Evolutionary conservation across 495 filamentous ascomycete species (phyloP).

Genomic region (Coniosporium apollinis): DNA sequence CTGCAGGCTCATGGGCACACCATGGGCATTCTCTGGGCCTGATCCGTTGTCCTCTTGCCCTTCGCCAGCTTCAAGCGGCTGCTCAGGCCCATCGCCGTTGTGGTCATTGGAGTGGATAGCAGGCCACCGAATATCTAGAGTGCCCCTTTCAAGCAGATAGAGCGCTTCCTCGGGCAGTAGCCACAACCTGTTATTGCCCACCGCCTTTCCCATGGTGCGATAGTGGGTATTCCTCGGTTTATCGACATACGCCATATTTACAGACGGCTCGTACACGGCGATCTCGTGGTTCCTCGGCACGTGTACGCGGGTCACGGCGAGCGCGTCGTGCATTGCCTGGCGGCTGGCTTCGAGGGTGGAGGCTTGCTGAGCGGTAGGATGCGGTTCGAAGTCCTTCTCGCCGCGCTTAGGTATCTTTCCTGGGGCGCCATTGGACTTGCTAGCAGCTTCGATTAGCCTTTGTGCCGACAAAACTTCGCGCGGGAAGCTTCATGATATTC

Average conservation of each 20-base stretch:
- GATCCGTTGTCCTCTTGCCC: conserved; percentile 8
- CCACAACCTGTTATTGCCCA: conserved; percentile 43
- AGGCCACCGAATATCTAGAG: conserved; percentile 73
- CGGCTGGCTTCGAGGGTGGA: conserved; percentile 60
- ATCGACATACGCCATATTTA: conserved; percentile 26
- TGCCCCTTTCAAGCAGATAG: conserved; percentile 75
- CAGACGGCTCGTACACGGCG: conserved; percentile 38
- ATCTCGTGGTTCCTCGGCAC: conserved; percentile 33
- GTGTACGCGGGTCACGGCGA: conserved; percentile 55
- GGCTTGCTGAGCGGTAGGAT: conserved; percentile 69
- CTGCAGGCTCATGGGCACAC: conserved; percentile 73
- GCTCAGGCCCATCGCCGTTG: conserved; percentile 17
- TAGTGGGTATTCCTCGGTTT: conserved; percentile 35
- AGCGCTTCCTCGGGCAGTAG: conserved; percentile 84
- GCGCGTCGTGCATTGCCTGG: conserved; percentile 78
- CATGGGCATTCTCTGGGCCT: conserved; percentile 10
- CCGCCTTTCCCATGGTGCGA: conserved; percentile 38
- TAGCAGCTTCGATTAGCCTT: conserved; percentile 12
- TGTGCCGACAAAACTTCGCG: conserved; percentile 15
- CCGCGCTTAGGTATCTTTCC: conserved; percentile 53
- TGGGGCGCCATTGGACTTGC: conserved; percentile 1
- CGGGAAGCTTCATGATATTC: too few species aligned
- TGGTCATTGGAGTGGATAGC: conserved; percentile 9
- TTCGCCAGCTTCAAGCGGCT: conserved; percentile 21
- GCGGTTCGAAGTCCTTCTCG: conserved; percentile 91